Percentiles rank a stretch among this genome's conserved stretches.
These are phyloP conservation scores for Dryas alaskensis DNA, from an alignment of 306 rosid species.

Conservation along the genomic window DNA sequence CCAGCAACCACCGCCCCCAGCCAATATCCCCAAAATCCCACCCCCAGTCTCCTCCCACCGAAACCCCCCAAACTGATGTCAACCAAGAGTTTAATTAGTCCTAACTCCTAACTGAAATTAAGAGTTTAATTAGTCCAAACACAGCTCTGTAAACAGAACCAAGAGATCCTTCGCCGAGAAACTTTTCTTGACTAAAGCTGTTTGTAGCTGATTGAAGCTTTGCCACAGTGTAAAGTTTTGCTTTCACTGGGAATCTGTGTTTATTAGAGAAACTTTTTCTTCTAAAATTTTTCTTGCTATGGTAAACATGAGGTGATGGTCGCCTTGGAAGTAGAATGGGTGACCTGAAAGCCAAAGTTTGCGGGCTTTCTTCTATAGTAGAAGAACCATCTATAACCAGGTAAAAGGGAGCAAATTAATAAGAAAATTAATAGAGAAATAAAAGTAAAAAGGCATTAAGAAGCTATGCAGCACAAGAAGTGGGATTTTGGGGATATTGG, in stretches of 20 bases:
- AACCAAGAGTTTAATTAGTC: too few relatives aligned
- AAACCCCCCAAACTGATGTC: too few relatives aligned
- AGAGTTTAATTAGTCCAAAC: too few relatives aligned
- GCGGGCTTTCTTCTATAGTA: constrained; percentile 48
- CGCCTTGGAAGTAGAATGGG: constrained; percentile 56
- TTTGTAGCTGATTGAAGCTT: constrained; percentile 79
- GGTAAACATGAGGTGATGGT: constrained; percentile 39
- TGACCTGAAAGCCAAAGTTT: constrained; percentile 47
- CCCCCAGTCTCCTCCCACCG: too few relatives aligned
- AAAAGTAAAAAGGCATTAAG: neutral
- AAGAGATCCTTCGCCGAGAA: too few relatives aligned
- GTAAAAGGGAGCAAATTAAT: constrained; percentile 1
- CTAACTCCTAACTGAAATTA: too few relatives aligned
- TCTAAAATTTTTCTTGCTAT: constrained; percentile 44
- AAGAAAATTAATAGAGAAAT: neutral
- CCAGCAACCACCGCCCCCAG: too few relatives aligned
- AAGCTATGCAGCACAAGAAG: too few relatives aligned
- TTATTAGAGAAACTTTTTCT: constrained; percentile 65
- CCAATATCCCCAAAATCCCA: too few relatives aligned
- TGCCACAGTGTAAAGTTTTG: constrained; percentile 61
- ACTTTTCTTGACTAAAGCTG: constrained; percentile 56
- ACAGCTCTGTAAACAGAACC: too few relatives aligned
- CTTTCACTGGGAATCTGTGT: constrained; percentile 49
- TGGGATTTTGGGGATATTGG: too few relatives aligned
- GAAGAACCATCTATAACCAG: constrained; percentile 36